Evolutionary conservation across 2,329 filamentous ascomycete genomes (phyloP), one percentile per base, ranked within the genome.

Genomic region (Fusarium abutilonis): DNA sequence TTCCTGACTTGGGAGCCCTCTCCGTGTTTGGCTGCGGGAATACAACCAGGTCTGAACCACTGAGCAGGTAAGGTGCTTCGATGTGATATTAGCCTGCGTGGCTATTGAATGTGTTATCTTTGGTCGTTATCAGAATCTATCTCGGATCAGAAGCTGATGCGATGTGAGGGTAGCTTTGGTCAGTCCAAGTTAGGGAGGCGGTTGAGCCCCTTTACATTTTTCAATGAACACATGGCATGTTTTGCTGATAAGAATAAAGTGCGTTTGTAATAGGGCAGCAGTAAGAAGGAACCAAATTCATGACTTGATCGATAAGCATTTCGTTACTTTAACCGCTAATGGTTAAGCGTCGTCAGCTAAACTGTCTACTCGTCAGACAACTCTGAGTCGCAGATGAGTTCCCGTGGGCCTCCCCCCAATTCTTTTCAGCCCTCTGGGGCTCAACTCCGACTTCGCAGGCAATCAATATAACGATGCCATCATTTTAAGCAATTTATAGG

Each of bases 1-100:
- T 11, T 29, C 28, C 28, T 10, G 28, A 29, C 11, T 10, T 29
- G 28, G 10, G 28, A 9, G 4, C 28, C 28, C 2, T 10, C 2
- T 29, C 7, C 28, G 46, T 46, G 53, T 17, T 19, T 35, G 21
- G 47, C 13, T 9, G 43, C 56, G 56, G 54, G 23, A 29, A 28
- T 38, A 28, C 35, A 52, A 32, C 55, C 48, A 43, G 55, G 60
- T 60, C 56, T 48, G 36, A 60, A 48, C 56, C 55, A 40, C 28
- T 48, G 47, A 26, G 28, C 56, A 36, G 56, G 56, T 32, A 60
- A 38, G 19, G 13, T 26, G 31, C 15, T 26, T 54, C 14, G 19
- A 36, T 51, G 19, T 2, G 23, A 26, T 26, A 7, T 10, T 8
- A 2, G 54, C 40, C 10, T 23, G 19, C 21, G 11, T 14, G 19